phyloP scores from a whole-genome alignment of 2,329 filamentous ascomycete species.

The Verticillium nubilum region DNA sequence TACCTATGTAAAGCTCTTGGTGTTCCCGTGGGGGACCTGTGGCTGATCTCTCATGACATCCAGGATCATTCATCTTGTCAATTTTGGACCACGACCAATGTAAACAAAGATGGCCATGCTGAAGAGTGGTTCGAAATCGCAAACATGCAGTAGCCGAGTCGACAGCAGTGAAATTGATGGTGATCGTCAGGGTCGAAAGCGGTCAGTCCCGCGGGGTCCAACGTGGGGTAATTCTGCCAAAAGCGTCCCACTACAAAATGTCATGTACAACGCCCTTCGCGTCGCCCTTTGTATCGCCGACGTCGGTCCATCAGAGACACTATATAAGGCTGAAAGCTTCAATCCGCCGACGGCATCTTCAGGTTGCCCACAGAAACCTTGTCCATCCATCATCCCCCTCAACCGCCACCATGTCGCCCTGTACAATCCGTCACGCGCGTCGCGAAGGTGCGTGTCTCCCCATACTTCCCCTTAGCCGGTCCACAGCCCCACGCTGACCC shows the following conservation, averaged over 20 bases:
- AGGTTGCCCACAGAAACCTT: neutral
- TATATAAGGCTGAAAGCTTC: neutral
- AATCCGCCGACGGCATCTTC: neutral
- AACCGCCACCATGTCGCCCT: conserved; percentile 22
- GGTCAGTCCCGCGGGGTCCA: neutral
- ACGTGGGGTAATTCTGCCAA: neutral
- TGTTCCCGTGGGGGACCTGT: too few relatives aligned
- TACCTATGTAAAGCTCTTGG: too few relatives aligned
- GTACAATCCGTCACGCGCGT: conserved; percentile 50
- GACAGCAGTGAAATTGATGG: neutral
- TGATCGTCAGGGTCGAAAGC: neutral
- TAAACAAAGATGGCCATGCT: too few relatives aligned
- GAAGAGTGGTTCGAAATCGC: too few relatives aligned
- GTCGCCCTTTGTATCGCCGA: neutral
- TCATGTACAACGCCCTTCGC: neutral
- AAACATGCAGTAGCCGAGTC: too few relatives aligned
- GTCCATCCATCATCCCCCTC: neutral
- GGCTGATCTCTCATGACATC: too few relatives aligned
- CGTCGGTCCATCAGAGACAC: neutral
- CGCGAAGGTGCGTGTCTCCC: conserved; percentile 43
- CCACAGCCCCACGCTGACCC: neutral
- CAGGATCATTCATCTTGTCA: too few relatives aligned
- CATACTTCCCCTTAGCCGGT: too few relatives aligned
- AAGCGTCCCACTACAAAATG: neutral
- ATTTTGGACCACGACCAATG: too few relatives aligned